Evolutionary conservation across 352 stramenopile genomes (phyloP), one percentile per base, ranked within the genome.

Genomic region (Globisporangium acanthophoron): DNA sequence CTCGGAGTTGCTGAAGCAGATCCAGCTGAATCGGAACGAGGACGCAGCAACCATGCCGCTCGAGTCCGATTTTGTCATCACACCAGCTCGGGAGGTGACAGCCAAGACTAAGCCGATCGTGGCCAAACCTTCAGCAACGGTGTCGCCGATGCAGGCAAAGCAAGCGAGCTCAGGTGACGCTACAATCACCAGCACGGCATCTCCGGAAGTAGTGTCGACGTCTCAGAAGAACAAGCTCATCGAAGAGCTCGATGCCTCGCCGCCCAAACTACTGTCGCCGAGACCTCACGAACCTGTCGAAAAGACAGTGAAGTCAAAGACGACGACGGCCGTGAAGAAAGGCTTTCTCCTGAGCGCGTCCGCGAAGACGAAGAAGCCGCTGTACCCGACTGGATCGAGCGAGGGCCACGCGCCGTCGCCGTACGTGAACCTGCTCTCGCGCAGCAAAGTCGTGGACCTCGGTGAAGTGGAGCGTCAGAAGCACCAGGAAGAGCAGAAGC

Each of bases 361-460:
- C 3, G 40, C 39, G 11, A 58, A 58, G 24, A 56, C 68, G 18
- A 88, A 77, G 50, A 71, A 62, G 1, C 61, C 70, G n/a, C 54
- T 94, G 48, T 94, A 92, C 43, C 82, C 82, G 52, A 76, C 61
- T 2, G 85, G 85, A 21, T 94, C 85, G 0, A 87, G 46, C 21
- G 85, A 94, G 56, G 82, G 82, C 0, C 65, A 56, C 3, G 71
- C 71, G n/a, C 55, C 85, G 18, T 94, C 85, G 0, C 61, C 80
- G 45, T 92, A 91, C 57, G 83, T 93, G 12, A 92, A 93, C 31
- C 53, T 94, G 20, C 56, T 93, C 11, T 82, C 78, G 52, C 78
- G 83, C 16, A 92, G 83, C 64, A 91, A 94, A 59, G 73, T 94
- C 18, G 76, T 94, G 1, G 83, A 93, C 62, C 57, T 95, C 11